These are phyloP conservation scores for Aspergillus bombycis DNA, from an alignment of 2,329 filamentous ascomycete genomes.

Conservation along the genomic window DNA sequence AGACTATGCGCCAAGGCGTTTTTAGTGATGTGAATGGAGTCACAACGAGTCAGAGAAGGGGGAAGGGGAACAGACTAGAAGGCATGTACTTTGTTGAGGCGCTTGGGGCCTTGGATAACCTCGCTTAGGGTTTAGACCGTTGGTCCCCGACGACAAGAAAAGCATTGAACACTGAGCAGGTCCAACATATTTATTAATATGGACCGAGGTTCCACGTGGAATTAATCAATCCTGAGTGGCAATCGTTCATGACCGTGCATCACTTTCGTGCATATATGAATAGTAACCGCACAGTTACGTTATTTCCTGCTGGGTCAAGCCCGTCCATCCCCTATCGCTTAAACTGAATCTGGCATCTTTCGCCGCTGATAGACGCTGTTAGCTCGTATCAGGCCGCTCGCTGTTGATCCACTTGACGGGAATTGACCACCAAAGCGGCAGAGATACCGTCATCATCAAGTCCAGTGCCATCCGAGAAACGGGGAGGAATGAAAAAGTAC, in stretches of 20 bases:
- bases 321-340: background rate
- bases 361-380: background rate
- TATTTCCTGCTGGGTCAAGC: background rate
- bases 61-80: background rate
- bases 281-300: background rate
- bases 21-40: background rate
- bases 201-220: constrained; percentile 3
- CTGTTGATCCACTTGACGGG: background rate
- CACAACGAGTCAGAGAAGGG: background rate
- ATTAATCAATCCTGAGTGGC: background rate
- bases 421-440: background rate
- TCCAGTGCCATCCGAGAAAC: background rate
- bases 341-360: background rate
- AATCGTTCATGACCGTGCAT: background rate
- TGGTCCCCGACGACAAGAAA: no score
- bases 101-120: background rate
- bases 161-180: background rate
- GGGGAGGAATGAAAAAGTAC: background rate
- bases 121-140: background rate
- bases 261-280: background rate
- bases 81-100: background rate
- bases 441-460: background rate
- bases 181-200: background rate
- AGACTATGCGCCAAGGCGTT: background rate
- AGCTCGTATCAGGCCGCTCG: background rate